Evolutionary conservation across 768 basidiomycete species (phyloP).

Genomic region (Boletales sp.): DNA sequence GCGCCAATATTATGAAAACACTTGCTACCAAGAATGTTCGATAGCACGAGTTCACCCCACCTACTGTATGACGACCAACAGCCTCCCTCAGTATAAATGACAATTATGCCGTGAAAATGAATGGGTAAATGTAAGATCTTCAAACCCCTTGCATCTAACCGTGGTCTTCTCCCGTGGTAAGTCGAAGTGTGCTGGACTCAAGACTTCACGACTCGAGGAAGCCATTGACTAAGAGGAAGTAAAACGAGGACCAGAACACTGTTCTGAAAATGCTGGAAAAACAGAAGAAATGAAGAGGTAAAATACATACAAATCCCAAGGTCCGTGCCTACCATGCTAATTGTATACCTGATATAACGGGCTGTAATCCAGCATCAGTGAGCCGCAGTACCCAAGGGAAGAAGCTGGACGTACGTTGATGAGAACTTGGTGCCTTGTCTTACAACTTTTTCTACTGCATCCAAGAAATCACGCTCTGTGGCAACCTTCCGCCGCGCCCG

Average conservation of each 20-base stretch:
- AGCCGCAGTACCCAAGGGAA: background rate
- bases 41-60: no score
- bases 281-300: conserved; percentile 1
- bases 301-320: conserved; percentile 14
- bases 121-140: no score
- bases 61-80: no score
- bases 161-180: no score
- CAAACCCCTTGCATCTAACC: no score
- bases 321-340: conserved; percentile 39
- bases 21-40: no score
- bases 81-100: no score
- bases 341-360: conserved; percentile 94
- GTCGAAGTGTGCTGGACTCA: no score
- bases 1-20: no score
- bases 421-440: conserved; percentile 98
- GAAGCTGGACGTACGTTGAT: conserved; percentile 68
- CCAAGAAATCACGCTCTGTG: conserved; percentile 95
- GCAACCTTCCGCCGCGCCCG: conserved; percentile 94
- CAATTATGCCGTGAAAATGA: no score
- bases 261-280: background rate
- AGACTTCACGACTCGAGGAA: no score
- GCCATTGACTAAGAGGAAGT: no score
- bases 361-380: conserved; percentile 34
- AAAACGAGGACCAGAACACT: background rate
- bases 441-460: conserved; percentile 98